Conservation (phyloP, 2,329 filamentous ascomycete species). For the Fusarium illudens region DNA sequence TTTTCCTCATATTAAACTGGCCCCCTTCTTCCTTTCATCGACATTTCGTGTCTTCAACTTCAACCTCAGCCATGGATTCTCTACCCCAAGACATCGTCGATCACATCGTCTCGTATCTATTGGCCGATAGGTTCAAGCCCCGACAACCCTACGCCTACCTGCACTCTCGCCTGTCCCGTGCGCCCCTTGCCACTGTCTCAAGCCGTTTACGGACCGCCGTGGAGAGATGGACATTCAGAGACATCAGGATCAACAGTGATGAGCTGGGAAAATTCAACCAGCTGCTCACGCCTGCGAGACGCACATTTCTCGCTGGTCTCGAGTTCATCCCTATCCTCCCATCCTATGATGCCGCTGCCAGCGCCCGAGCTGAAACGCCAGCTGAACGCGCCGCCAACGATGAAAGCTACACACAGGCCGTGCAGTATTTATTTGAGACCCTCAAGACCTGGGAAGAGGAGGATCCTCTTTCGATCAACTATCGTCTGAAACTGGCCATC, state of each 20-base stretch:
- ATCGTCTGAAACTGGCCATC: neutral
- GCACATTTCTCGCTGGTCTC: neutral
- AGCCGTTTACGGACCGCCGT: neutral
- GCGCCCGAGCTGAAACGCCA: constrained; percentile 3
- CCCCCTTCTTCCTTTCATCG: neutral
- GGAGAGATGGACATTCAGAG: constrained; percentile 10
- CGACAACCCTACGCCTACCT: neutral
- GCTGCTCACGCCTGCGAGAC: neutral
- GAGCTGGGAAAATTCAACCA: neutral
- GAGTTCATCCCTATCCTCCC: constrained; percentile 3
- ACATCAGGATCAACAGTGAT: constrained; percentile 6
- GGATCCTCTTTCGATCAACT: neutral
- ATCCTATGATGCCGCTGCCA: neutral
- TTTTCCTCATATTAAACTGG: neutral
- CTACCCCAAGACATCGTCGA: constrained; percentile 15
- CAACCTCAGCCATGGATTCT: neutral
- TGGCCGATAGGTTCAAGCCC: neutral
- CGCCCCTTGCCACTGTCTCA: constrained; percentile 5
- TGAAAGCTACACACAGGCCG: constrained; percentile 1
- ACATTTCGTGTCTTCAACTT: neutral
- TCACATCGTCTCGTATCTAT: neutral
- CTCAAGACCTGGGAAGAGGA: constrained; percentile 7
- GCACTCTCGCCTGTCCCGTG: neutral
- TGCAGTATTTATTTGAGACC: neutral
- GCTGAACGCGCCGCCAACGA: constrained; percentile 7